A percentile compares a stretch with the other conserved stretches of the same genome.
Evolutionary conservation across 345 rosid genomes (phyloP).

Genomic region (Dipteronia sinensis): DNA sequence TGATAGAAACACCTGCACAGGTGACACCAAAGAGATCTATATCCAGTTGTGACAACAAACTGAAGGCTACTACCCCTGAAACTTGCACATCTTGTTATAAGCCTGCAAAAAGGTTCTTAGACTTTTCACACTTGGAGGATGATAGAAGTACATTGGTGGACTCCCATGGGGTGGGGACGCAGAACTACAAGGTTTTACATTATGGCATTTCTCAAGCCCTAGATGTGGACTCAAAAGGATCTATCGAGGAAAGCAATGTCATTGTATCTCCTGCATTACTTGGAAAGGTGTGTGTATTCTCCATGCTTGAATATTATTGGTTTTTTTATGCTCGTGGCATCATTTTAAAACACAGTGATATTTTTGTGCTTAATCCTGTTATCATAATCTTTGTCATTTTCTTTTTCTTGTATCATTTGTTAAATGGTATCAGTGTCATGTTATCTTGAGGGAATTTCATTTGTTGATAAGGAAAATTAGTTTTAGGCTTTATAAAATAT

Average conservation of each 20-base stretch:
- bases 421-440: neutral
- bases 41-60: conserved; percentile 31
- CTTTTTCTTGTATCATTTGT: neutral
- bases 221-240: neutral
- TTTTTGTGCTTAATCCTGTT: neutral
- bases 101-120: conserved; percentile 49
- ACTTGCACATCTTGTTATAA: conserved; percentile 22
- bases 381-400: neutral
- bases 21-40: conserved; percentile 42
- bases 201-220: conserved; percentile 11
- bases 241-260: neutral
- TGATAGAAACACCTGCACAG: conserved; percentile 51
- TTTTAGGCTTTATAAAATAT: neutral
- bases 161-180: conserved; percentile 5
- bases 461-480: neutral
- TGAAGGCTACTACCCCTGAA: conserved; percentile 9
- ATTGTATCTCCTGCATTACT: conserved; percentile 15
- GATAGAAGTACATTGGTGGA: conserved; percentile 7
- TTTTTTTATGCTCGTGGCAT: neutral
- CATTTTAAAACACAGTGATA: neutral
- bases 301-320: neutral
- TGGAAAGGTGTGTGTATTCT: conserved; percentile 24
- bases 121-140: conserved; percentile 37
- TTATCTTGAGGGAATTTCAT: neutral
- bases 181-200: conserved; percentile 13